Evolutionary conservation across 139 green algal species (phyloP), one percentile per base, ranked within the genome.

Genomic region (Tetradesmus lagerheimii): DNA sequence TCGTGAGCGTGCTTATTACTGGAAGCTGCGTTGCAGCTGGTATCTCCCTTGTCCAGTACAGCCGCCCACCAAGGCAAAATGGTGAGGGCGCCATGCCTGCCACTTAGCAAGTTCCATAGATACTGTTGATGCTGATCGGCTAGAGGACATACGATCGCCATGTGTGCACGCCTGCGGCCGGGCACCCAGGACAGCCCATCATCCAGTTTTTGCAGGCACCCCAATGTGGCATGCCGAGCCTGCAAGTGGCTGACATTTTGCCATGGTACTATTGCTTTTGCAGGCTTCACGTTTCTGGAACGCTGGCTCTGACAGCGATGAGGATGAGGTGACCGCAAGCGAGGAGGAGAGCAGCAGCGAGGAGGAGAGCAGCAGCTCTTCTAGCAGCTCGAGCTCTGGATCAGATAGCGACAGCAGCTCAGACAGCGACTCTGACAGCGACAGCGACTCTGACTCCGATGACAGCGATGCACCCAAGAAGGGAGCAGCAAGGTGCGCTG

Each of bases 241-340:
- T n/a, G 57, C 57, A 31, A 2, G 1, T 71, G 67, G 67, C 67
- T 78, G 67, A 78, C n/a, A 11, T 78, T 78, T 11, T 14, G 29
- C n/a, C 8, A 71, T 31, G 57, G 57, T 38, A 25, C 20, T 4
- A 5, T 78, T 11, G 4, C 27, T 47, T 23, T n/a, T 35, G 85
- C 85, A 89, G 93, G 92, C 95, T 9, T 97, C 94, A 18, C 94
- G 95, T 80, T 98, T 98, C 92, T 98, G 95, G 95, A 91, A 90
- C 23, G 83, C 91, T 50, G 93, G 93, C 39, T 93, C 83, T 64
- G 92, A 93, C 85, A 94, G 92, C 64, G 94, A 97, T 35, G 95
- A 97, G 67, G 95, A 96, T 41, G 92, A 96, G 84, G 90, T 93
- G 53, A 53, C 75, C 41, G 89, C 93, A 9, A 92, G 93, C 25